Evolutionary conservation across 306 rosid genomes (phyloP).

Genomic region (Senna tora): DNA sequence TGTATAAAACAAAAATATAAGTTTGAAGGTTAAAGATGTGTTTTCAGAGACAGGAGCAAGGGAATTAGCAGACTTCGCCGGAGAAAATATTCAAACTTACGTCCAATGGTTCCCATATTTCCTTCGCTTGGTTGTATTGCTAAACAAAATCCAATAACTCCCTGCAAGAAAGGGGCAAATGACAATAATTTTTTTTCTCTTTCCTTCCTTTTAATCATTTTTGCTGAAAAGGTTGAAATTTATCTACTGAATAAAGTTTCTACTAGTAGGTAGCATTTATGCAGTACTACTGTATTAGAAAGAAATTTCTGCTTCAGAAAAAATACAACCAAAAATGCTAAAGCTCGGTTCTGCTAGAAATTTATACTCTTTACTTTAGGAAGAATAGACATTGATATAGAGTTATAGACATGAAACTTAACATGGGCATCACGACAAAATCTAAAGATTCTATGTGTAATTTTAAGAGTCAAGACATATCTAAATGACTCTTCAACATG

Average conservation of each 20-base stretch:
- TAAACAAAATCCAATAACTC: constrained; percentile 71
- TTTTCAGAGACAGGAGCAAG: background rate
- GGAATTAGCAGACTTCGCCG: constrained; percentile 21
- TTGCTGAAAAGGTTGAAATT: background rate
- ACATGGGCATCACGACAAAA: background rate
- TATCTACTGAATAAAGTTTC: background rate
- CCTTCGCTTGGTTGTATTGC: constrained; percentile 81
- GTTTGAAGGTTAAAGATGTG: constrained; percentile 24
- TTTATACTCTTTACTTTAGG: background rate
- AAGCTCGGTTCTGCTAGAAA: constrained; percentile 16
- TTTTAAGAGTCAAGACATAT: background rate
- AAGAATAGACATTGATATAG: background rate
- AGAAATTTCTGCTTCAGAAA: constrained; percentile 12
- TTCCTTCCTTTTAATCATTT: background rate
- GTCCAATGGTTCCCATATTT: constrained; percentile 81
- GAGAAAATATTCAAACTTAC: constrained; percentile 57
- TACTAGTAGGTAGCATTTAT: background rate
- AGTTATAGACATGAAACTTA: background rate
- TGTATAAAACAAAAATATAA: constrained; percentile 43
- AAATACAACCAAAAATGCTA: constrained; percentile 8
- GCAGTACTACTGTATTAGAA: constrained; percentile 3
- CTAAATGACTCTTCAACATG: background rate
- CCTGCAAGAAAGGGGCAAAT: constrained; percentile 59
- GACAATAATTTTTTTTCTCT: background rate
- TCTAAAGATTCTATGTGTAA: background rate